phyloP scores from a whole-genome alignment of 352 stramenopile genomes.

The Phytopythium helicoides region DNA sequence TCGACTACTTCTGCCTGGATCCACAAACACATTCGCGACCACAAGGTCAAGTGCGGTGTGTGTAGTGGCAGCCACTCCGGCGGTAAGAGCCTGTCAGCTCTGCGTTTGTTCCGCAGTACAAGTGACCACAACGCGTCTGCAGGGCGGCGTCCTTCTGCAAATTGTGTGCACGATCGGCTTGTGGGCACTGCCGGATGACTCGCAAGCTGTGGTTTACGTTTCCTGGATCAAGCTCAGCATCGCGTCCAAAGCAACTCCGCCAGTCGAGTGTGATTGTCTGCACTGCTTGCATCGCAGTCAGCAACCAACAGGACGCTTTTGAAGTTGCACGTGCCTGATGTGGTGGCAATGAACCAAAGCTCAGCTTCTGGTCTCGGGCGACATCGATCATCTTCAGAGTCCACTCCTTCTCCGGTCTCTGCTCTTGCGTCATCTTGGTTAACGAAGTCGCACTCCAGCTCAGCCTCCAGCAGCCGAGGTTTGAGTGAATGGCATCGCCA shows the following conservation, averaged over 20 bases:
- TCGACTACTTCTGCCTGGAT: background rate
- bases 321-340: background rate
- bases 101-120: slow-evolving; percentile 8
- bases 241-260: slow-evolving; percentile 21
- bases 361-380: background rate
- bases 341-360: background rate
- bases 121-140: background rate
- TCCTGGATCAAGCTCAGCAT: background rate
- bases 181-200: slow-evolving; percentile 32
- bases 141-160: slow-evolving; percentile 22
- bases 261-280: slow-evolving; percentile 8
- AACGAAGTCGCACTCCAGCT: background rate
- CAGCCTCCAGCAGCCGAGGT: background rate
- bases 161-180: slow-evolving; percentile 28
- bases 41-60: background rate
- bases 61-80: slow-evolving; percentile 6
- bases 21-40: background rate
- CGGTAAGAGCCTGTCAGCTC: slow-evolving; percentile 4
- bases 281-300: slow-evolving; percentile 1
- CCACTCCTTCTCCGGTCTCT: background rate
- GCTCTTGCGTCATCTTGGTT: background rate
- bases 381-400: background rate
- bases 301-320: background rate
- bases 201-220: slow-evolving; percentile 10
- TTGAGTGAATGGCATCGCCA: background rate